These are phyloP conservation scores for Populus hybrid DNA, from an alignment of 441 rosid genomes.

Conservation along the genomic window DNA sequence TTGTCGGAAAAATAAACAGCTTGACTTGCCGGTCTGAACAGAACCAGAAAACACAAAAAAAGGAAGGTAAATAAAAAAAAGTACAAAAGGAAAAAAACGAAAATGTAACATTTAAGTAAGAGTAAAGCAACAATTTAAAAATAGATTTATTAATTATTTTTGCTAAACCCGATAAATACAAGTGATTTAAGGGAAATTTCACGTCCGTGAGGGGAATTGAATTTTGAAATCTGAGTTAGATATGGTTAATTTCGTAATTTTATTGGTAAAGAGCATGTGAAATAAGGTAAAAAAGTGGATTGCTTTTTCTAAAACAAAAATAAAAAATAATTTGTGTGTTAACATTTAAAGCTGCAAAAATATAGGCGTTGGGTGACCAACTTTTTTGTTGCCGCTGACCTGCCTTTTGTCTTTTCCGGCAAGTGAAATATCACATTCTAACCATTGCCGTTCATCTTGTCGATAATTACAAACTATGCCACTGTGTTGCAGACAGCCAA, in stretches of 20 bases:
- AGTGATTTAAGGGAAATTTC: constrained; percentile 54
- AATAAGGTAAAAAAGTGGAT: constrained; percentile 17
- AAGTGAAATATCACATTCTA: constrained; percentile 2
- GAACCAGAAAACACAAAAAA: constrained; percentile 17
- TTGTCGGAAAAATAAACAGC: constrained; percentile 27
- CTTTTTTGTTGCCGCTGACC: constrained; percentile 36
- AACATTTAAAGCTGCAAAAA: constrained; percentile 31
- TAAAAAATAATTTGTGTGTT: constrained; percentile 4
- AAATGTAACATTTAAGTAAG: constrained; percentile 8
- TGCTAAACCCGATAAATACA: constrained; percentile 52
- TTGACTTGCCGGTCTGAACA: constrained; percentile 25
- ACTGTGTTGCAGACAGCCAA: constrained; percentile 1
- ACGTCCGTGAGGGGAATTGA: constrained; percentile 60
- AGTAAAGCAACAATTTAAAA: constrained; percentile 14
- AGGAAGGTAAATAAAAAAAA: constrained; percentile 9
- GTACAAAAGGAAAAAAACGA: constrained; percentile 7
- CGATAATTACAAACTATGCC: constrained; percentile 22
- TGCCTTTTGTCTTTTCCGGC: constrained; percentile 32
- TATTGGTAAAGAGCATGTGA: neutral
- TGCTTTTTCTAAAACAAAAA: neutral
- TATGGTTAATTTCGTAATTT: constrained; percentile 33
- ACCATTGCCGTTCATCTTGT: neutral
- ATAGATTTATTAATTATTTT: constrained; percentile 27
- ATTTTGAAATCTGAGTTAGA: constrained; percentile 29
- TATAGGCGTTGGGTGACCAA: constrained; percentile 20